phyloP scores from a whole-genome alignment of 768 basidiomycete species.

The Tulasnella sp. region DNA sequence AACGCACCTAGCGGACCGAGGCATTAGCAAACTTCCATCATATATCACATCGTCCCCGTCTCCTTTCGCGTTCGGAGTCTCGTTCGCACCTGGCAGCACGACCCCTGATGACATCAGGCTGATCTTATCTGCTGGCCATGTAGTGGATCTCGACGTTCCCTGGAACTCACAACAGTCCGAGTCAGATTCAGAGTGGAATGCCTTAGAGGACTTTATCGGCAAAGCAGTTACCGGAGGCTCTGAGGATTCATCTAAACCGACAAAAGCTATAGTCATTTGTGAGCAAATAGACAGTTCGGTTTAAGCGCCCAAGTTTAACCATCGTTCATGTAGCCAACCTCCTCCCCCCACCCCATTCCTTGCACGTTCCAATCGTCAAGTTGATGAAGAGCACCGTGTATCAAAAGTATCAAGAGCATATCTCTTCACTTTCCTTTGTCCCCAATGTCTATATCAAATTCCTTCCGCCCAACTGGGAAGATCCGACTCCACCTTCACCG shows the following conservation, averaged over 20 bases:
- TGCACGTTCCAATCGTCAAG: constrained; percentile 64
- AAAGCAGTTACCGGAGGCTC: constrained; percentile 42
- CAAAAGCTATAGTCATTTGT: constrained; percentile 61
- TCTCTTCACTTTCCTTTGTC: constrained; percentile 64
- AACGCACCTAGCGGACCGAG: not conserved
- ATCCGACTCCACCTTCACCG: constrained; percentile 44
- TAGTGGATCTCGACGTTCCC: constrained; percentile 65
- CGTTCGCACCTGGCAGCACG: constrained; percentile 45
- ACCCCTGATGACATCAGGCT: constrained; percentile 50
- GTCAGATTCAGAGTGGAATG: constrained; percentile 50
- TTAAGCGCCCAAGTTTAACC: constrained; percentile 5
- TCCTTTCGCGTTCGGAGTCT: constrained; percentile 48
- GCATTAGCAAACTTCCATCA: constrained; percentile 21
- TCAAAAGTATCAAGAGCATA: constrained; percentile 60
- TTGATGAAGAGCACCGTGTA: constrained; percentile 73
- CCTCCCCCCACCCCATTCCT: constrained; percentile 69
- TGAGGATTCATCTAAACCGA: constrained; percentile 26
- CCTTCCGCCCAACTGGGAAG: constrained; percentile 67
- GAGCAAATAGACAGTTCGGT: constrained; percentile 26
- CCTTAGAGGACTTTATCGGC: constrained; percentile 60
- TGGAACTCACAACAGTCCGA: constrained; percentile 32
- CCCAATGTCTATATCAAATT: constrained; percentile 67
- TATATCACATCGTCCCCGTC: constrained; percentile 32
- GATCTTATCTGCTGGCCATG: constrained; percentile 55
- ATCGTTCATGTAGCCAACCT: constrained; percentile 51